phyloP scores from a whole-genome alignment of 164 flowering plant species.

The Cinnamomum micranthum region DNA sequence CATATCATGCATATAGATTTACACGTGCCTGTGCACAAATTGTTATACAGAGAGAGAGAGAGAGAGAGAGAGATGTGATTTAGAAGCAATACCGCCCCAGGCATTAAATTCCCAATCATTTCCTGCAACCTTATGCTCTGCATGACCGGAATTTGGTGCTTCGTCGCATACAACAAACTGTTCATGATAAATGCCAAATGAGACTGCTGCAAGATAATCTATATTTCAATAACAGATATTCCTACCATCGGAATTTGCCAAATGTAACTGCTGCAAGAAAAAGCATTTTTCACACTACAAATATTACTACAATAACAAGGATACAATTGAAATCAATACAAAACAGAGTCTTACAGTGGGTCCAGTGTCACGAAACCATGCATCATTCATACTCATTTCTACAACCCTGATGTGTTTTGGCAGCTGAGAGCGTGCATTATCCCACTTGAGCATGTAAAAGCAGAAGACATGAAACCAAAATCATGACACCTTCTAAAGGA shows the following conservation, averaged over 20 bases:
- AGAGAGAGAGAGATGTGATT: background rate
- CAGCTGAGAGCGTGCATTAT: conserved; percentile 59
- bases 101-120: conserved; percentile 91
- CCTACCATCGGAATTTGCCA: background rate
- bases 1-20: background rate
- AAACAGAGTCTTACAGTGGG: conserved; percentile 70
- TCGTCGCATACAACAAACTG: conserved; percentile 65
- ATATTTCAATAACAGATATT: background rate
- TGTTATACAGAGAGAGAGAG: background rate
- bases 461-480: background rate
- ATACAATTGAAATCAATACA: background rate
- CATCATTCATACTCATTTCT: conserved; percentile 89
- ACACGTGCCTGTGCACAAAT: no score
- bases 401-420: conserved; percentile 67
- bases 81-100: conserved; percentile 73
- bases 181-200: conserved; percentile 13
- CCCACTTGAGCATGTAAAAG: conserved; percentile 51
- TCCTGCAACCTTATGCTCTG: conserved; percentile 57
- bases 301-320: background rate
- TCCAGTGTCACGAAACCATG: conserved; percentile 93
- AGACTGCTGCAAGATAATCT: background rate
- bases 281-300: background rate
- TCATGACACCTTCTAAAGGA: background rate
- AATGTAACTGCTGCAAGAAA: background rate
- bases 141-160: conserved; percentile 16